phyloP scores from a whole-genome alignment of 2,329 filamentous ascomycete genomes.

The Cordyceps tenuipes region DNA sequence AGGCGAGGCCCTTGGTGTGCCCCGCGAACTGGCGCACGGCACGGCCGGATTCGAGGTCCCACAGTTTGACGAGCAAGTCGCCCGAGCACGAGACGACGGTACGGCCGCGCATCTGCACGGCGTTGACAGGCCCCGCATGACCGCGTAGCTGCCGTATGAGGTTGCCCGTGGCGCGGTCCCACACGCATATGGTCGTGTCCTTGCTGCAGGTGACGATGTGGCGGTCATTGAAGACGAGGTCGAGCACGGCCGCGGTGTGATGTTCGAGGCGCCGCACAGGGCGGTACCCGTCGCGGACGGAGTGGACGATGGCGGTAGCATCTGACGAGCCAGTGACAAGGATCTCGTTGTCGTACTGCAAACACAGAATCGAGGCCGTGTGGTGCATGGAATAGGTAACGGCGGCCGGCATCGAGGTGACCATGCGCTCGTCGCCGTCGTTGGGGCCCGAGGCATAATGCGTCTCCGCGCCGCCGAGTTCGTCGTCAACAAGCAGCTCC shows the following conservation, averaged over 20 bases:
- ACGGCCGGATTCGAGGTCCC: conserved; percentile 84
- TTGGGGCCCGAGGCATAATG: conserved; percentile 50
- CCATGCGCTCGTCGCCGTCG: conserved; percentile 38
- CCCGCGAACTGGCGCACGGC: conserved; percentile 85
- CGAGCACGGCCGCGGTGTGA: conserved; percentile 82
- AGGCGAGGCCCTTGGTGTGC: conserved; percentile 88
- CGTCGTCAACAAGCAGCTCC: conserved; percentile 42
- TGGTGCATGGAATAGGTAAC: conserved; percentile 62
- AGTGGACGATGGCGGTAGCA: conserved; percentile 83
- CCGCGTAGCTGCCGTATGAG: conserved; percentile 74
- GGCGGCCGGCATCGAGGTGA: conserved; percentile 43
- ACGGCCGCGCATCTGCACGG: conserved; percentile 89
- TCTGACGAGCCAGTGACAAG: conserved; percentile 95
- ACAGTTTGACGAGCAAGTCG: conserved; percentile 87
- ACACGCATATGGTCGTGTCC: conserved; percentile 87
- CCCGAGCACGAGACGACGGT: conserved; percentile 89
- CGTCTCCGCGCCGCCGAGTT: conserved; percentile 34
- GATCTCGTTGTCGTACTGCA: conserved; percentile 89
- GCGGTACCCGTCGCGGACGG: conserved; percentile 67
- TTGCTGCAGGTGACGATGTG: conserved; percentile 97
- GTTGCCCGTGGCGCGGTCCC: conserved; percentile 73
- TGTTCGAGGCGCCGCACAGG: conserved; percentile 70
- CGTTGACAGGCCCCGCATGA: conserved; percentile 88
- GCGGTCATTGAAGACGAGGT: conserved; percentile 84
- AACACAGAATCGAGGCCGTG: conserved; percentile 84